Evolutionary conservation across 2,329 filamentous ascomycete genomes (phyloP).

Genomic region (Scortechinia acanthostroma): DNA sequence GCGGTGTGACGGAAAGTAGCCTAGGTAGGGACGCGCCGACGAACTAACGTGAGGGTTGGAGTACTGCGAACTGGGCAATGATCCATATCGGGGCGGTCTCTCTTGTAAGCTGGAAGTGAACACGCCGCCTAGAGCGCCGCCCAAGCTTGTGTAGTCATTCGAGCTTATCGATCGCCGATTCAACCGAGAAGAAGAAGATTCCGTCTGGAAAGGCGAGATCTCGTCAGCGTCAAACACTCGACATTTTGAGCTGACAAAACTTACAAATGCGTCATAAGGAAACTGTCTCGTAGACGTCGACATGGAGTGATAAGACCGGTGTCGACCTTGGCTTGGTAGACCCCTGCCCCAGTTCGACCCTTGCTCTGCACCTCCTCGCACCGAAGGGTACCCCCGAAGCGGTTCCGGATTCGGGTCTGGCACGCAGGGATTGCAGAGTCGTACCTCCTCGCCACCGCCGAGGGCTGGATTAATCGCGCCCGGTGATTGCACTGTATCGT

Average conservation of each 20-base stretch:
- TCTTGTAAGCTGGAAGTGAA: neutral
- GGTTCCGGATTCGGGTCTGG: neutral
- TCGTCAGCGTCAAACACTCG: too few species aligned
- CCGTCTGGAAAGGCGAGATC: neutral
- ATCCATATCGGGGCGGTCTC: neutral
- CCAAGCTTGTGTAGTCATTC: neutral
- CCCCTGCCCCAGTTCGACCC: too few species aligned
- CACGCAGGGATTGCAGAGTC: slow-evolving; percentile 1
- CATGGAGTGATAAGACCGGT: neutral
- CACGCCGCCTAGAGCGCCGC: neutral
- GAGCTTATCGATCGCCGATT: neutral
- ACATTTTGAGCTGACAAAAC: too few species aligned
- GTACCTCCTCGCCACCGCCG: neutral
- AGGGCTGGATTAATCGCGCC: neutral
- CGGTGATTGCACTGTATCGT: neutral
- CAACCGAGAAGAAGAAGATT: neutral
- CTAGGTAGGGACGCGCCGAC: neutral
- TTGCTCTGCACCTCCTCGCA: too few species aligned
- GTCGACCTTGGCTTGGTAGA: neutral
- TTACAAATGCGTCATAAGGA: too few species aligned
- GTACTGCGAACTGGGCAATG: neutral
- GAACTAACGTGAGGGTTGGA: neutral
- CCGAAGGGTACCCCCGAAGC: neutral
- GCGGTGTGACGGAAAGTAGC: too few species aligned
- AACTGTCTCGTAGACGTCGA: too few species aligned